Conservation (phyloP, 306 rosid genomes). For the Cotoneaster glaucophyllus region DNA sequence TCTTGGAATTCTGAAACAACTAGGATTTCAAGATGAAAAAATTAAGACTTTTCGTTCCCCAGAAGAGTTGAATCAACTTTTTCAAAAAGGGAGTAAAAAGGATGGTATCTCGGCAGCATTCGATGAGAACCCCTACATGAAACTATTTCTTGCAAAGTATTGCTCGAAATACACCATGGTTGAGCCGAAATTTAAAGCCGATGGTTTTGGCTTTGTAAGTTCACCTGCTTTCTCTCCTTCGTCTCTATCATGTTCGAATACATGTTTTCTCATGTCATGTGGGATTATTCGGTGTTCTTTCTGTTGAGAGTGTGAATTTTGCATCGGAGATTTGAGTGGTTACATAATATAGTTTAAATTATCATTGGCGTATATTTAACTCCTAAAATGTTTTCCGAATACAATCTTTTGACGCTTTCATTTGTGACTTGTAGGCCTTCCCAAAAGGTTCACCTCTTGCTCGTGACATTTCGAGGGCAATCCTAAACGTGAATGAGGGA, state of each 20-base stretch:
- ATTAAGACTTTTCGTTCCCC: neutral
- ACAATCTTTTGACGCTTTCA: no score
- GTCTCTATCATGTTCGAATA: neutral
- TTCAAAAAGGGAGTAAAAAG: neutral
- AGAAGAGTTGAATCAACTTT: neutral
- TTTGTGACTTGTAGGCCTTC: constrained; percentile 5
- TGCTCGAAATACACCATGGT: constrained; percentile 11
- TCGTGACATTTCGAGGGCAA: constrained; percentile 18
- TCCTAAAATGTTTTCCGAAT: no score
- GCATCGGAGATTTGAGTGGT: no score
- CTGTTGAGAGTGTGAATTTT: no score
- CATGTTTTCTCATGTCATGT: neutral
- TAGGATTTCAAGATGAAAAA: neutral
- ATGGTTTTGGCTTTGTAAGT: constrained; percentile 4
- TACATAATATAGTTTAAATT: no score
- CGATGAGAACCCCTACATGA: constrained; percentile 3
- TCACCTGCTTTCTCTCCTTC: neutral
- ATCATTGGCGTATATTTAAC: no score
- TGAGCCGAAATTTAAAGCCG: constrained; percentile 10
- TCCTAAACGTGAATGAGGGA: constrained; percentile 16
- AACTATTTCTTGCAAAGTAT: constrained; percentile 1
- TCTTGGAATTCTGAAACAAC: neutral
- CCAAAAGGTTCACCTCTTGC: constrained; percentile 22
- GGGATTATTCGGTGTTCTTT: neutral
- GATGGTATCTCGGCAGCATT: constrained; percentile 9